Evolutionary conservation across 768 basidiomycete species (phyloP), one percentile per base, ranked within the genome.

Genomic region (Melanogaster broomeanus): DNA sequence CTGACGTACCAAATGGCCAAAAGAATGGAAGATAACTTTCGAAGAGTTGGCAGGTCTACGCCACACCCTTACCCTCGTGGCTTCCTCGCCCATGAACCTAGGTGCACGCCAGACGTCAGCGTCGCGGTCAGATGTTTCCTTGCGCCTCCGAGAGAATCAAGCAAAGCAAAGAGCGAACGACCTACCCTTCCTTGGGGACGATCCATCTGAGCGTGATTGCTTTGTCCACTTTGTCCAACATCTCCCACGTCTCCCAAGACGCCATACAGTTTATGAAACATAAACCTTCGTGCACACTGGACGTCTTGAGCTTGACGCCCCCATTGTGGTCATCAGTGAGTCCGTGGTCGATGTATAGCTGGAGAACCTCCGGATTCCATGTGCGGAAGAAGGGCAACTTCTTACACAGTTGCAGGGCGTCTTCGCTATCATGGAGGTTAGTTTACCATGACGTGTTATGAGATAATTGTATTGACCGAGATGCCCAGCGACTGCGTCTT

Each of bases 331-430:
- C 58, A 42, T 72, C 67, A 3, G 56, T 53, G 6, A 87, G 69
- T 3, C 77, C 88, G 52, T 81, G 75, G 25, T 85, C 76, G 49
- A 88, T 68, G 61, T 91, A 92, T 18, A 73, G 49, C 34, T 74
- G 68, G 24, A 93, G 73, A 4, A 80, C 82, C 0, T 74, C 77
- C 0, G 82, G 80, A 61, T 91, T 76, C 91, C 90, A 93, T 2
- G 75, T 69, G 3, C 61, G 57, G 66, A 93, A 94, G 76, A 92
- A 93, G 0, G 84, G 77, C 27, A 72, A 79, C 46, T 72, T 67
- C 45, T 62, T 54, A 61, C 90, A 79, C 7, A 68, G 57, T 9
- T 57, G 61, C 6, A 76, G 61, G 1, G 88, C 91, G 51, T 85
- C 87, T 35, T 84, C 79, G 38, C 89, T 87, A 12, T 21, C 21